phyloP scores from a whole-genome alignment of 805 yeast genomes.

The Vanderwaltozyma verrucispora region DNA sequence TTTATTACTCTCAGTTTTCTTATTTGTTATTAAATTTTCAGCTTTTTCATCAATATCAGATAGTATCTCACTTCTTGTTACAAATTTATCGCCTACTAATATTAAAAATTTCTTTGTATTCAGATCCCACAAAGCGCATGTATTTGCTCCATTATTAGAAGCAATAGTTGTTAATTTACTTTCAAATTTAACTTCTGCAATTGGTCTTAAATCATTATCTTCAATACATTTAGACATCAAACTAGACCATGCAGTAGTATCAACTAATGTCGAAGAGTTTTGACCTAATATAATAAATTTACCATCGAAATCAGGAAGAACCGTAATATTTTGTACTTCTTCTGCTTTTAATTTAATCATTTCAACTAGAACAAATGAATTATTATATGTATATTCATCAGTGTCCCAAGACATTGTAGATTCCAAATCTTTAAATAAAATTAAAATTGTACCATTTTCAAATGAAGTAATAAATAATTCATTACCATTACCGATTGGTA shows the following conservation, averaged over 20 bases:
- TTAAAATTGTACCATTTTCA: slow-evolving; percentile 22
- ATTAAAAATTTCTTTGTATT: neutral
- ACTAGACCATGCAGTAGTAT: slow-evolving; percentile 16
- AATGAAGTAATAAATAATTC: slow-evolving; percentile 22
- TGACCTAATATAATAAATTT: slow-evolving; percentile 4
- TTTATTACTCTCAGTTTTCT: no score
- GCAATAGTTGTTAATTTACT: slow-evolving; percentile 5
- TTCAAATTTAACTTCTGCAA: slow-evolving; percentile 7
- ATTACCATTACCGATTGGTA: slow-evolving; percentile 16
- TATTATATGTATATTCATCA: slow-evolving; percentile 14
- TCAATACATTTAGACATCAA: slow-evolving; percentile 10
- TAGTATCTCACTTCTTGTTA: neutral
- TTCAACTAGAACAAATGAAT: slow-evolving; percentile 19
- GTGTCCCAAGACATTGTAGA: slow-evolving; percentile 31
- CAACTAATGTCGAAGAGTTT: slow-evolving; percentile 1
- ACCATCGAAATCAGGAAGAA: slow-evolving; percentile 3
- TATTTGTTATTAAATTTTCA: no score
- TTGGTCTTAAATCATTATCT: slow-evolving; percentile 10
- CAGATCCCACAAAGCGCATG: slow-evolving; percentile 5
- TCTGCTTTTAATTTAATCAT: slow-evolving; percentile 4
- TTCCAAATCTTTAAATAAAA: slow-evolving; percentile 26
- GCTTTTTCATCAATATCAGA: no score
- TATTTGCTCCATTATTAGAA: neutral
- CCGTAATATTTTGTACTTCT: slow-evolving; percentile 2
- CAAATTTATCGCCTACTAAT: neutral